Conservation (phyloP, 2,329 filamentous ascomycete genomes). For the Ophiostoma novo-ulmi region DNA sequence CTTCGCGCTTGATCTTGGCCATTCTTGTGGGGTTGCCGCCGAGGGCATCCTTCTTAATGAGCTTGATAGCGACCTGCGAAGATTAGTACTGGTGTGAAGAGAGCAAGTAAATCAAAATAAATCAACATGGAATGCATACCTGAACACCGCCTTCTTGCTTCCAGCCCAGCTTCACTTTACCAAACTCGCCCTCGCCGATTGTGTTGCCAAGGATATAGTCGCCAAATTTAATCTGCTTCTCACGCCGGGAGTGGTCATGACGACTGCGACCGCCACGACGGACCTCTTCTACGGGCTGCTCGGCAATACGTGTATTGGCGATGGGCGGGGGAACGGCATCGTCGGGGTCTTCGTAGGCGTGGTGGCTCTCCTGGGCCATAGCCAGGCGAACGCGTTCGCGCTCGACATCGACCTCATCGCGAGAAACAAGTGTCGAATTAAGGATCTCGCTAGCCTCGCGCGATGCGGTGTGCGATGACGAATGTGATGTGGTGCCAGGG, state of each 20-base stretch:
- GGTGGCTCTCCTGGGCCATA: conserved; percentile 49
- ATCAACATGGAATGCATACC: conserved; percentile 38
- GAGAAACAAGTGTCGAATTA: conserved; percentile 69
- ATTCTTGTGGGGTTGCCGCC: conserved; percentile 83
- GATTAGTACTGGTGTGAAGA: too few relatives aligned
- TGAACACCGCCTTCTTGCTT: conserved; percentile 89
- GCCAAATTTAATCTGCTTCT: conserved; percentile 84
- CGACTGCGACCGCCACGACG: conserved; percentile 51
- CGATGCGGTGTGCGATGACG: conserved; percentile 54
- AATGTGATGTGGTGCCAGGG: conserved; percentile 41
- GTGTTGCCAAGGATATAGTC: conserved; percentile 95
- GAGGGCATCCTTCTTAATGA: conserved; percentile 87
- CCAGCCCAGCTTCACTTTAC: conserved; percentile 98
- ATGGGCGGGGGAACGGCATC: conserved; percentile 44
- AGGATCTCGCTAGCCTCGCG: conserved; percentile 76
- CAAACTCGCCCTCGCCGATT: conserved; percentile 95
- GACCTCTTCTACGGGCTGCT: conserved; percentile 38
- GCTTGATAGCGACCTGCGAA: conserved; percentile 86
- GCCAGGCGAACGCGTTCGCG: conserved; percentile 65
- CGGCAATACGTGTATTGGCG: conserved; percentile 33
- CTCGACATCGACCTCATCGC: conserved; percentile 67
- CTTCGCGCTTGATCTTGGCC: conserved; percentile 96
- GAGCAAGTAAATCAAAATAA: too few relatives aligned
- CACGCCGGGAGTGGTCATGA: conserved; percentile 54
- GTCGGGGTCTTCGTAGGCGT: conserved; percentile 39